Percentiles rank a stretch among this genome's conserved stretches.
Evolutionary conservation across 441 rosid species (phyloP).

Genomic region (Populus trichocarpa): DNA sequence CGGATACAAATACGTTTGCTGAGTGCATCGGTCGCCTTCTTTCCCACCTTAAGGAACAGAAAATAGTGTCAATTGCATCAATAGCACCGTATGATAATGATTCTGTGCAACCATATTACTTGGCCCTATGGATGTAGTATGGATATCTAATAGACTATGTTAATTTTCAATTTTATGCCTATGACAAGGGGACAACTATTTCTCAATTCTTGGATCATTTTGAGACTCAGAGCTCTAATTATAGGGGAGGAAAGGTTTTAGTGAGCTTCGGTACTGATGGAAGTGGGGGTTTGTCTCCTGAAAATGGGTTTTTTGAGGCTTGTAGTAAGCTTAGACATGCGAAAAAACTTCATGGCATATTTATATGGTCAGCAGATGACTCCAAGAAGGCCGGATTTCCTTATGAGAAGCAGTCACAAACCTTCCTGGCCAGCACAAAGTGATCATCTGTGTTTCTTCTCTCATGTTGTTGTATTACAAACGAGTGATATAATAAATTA

Average conservation of each 20-base stretch:
- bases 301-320: slow-evolving; percentile 42
- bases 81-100: slow-evolving; percentile 42
- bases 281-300: slow-evolving; percentile 45
- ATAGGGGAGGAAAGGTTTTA: slow-evolving; percentile 34
- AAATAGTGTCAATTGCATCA: slow-evolving; percentile 34
- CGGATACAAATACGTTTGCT: slow-evolving; percentile 47
- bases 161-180: slow-evolving; percentile 58
- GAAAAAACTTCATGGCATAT: slow-evolving; percentile 46
- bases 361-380: slow-evolving; percentile 55
- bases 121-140: slow-evolving; percentile 47
- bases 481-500: background rate
- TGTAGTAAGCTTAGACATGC: slow-evolving; percentile 27
- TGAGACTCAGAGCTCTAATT: slow-evolving; percentile 35
- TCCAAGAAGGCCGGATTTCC: slow-evolving; percentile 37
- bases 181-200: slow-evolving; percentile 34
- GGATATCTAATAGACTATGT: slow-evolving; percentile 50
- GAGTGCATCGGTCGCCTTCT: slow-evolving; percentile 47
- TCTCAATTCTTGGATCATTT: slow-evolving; percentile 34
- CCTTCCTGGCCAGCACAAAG: slow-evolving; percentile 21
- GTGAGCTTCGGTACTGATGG: slow-evolving; percentile 46
- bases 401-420: slow-evolving; percentile 36
- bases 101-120: slow-evolving; percentile 39
- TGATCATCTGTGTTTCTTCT: slow-evolving; percentile 8
- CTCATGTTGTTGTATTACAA: background rate
- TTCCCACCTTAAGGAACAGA: slow-evolving; percentile 31